Base-by-base conservation (phyloP, 352 stramenopile genomes). In the Phytophthora hibernalis region DNA sequence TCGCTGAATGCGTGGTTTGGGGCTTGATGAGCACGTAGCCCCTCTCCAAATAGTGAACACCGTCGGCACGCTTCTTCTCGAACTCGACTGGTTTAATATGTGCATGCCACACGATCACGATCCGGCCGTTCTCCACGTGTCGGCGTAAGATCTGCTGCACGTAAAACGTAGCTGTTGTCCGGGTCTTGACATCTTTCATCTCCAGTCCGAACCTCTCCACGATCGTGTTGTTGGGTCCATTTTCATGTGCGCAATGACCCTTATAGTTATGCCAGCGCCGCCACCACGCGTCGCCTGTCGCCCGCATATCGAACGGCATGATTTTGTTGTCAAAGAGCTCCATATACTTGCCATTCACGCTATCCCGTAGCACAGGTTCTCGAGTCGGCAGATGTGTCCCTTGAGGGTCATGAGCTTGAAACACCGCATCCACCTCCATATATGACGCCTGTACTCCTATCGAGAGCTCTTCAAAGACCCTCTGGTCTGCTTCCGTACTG, bases 91-190 rank as follows among this genome's bases (percentile, higher is more conserved):
- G 80, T 31, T 90, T 68, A 53, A 87, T 79, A 56, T 77, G 72
- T 7, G 80, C 71, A 15, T 73, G 75, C 79, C 80, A 91, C 6
- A 89, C 80, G 35, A 91, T 83, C 24, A 89, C 71, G 20, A 87
- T 70, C 24, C 80, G 82, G 11, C 76, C 68, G 13, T 77, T 54
- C 42, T 90, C 80, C 10, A 85, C 75, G 55, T 82, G 79, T 5
- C 80, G 77, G 1, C 72, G 74, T 35, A 88, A 59, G 54, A 91
- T 72, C 51, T 90, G 79, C 55, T 87, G 73, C 11, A 83, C 70
- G 42, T 80, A 76, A 61, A 89, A 87, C 28, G 74, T 68, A 6
- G 75, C 77, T n/a, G 67, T 71, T 11, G 62, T 89, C 26, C 72
- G 70, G 37, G 82, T 86, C 66, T 48, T 82, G 35, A 65, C 62